These are phyloP conservation scores for Sanghuangporus baumii DNA, from an alignment of 1,284 basidiomycete genomes.

Conservation along the genomic window DNA sequence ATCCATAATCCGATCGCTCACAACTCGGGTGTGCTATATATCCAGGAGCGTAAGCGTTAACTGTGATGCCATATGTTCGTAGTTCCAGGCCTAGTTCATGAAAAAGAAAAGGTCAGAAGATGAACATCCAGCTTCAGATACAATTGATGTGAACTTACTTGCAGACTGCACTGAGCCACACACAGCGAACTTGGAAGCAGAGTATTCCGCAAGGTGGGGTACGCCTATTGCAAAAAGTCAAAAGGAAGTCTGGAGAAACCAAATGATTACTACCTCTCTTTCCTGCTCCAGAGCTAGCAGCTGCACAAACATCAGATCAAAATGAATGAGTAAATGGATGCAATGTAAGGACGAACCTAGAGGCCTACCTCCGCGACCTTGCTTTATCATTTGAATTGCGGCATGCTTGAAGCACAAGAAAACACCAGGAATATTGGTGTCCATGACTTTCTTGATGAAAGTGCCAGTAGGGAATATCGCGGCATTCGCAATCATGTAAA, in stretches of 20 bases:
- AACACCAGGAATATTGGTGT: constrained; percentile 17
- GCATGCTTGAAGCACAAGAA: constrained; percentile 20
- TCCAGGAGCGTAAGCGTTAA: constrained; percentile 26
- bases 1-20: no score
- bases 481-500: constrained; percentile 21
- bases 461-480: constrained; percentile 1
- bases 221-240: background rate
- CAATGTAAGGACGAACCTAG: constrained; percentile 7
- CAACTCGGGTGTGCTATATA: background rate
- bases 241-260: background rate
- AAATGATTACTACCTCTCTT: constrained; percentile 3
- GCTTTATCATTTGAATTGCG: constrained; percentile 21
- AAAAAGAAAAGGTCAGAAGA: background rate
- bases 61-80: constrained; percentile 22
- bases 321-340: background rate
- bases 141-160: background rate
- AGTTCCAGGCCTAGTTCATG: constrained; percentile 15
- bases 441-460: constrained; percentile 8
- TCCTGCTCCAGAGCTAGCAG: constrained; percentile 7
- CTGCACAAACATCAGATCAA: background rate
- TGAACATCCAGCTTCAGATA: background rate
- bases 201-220: background rate
- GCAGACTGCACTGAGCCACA: constrained; percentile 14
- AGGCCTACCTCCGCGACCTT: constrained; percentile 16
- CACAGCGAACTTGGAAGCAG: constrained; percentile 13